These are phyloP conservation scores for Luvunga scandens DNA, from an alignment of 345 rosid genomes.

Conservation along the genomic window DNA sequence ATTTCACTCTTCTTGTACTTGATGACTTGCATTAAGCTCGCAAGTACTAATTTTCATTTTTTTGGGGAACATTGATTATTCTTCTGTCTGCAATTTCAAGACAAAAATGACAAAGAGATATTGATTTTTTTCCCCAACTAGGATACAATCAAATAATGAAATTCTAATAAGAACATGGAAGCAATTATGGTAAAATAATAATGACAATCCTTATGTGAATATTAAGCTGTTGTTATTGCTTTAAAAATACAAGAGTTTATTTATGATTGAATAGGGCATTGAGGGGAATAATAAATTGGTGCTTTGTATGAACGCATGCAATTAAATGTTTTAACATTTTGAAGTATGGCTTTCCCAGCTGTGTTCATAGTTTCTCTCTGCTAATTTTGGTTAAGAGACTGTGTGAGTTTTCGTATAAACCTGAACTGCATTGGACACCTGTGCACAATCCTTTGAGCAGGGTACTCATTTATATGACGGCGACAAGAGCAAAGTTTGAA, in stretches of 20 bases:
- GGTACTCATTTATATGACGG: constrained; percentile 18
- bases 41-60: not conserved
- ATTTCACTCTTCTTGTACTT: not conserved
- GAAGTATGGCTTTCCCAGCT: constrained; percentile 18
- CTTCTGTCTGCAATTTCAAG: not conserved
- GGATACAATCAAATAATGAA: not conserved
- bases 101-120: not conserved
- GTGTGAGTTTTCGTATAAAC: constrained; percentile 11
- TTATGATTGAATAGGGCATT: not conserved
- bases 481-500: constrained; percentile 21
- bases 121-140: not conserved
- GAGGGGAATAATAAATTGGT: not conserved
- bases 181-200: not conserved
- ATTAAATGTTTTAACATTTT: constrained; percentile 10
- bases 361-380: not conserved
- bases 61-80: not conserved
- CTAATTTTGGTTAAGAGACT: constrained; percentile 19
- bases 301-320: not conserved
- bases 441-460: constrained; percentile 10
- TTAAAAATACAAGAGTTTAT: too few relatives aligned
- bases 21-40: constrained; percentile 6
- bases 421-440: constrained; percentile 13
- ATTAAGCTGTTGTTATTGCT: not conserved
- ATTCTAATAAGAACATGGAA: not conserved
- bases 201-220: not conserved